Percentiles rank a stretch among this genome's conserved stretches.
Evolutionary conservation across 2,329 filamentous ascomycete genomes (phyloP).

Genomic region (Ophioceras dolichostomum): DNA sequence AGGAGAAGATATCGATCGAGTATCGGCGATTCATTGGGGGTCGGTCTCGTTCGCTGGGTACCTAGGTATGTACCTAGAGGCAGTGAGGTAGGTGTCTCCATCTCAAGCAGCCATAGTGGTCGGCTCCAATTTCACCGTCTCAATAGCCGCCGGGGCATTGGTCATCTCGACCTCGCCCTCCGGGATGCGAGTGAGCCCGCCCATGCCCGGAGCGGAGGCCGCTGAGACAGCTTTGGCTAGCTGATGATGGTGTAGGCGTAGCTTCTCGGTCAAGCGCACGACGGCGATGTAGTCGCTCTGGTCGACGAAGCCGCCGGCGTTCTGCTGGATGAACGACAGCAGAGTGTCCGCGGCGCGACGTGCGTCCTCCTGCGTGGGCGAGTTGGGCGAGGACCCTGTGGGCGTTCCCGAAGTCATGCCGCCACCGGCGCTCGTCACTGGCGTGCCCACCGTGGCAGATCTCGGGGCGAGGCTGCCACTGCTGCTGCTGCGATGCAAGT

Average conservation of each 20-base stretch:
- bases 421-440: conserved; percentile 14
- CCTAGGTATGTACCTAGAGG: too few relatives aligned
- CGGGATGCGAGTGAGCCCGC: conserved; percentile 41
- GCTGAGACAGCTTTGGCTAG: conserved; percentile 9
- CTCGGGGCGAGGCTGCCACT: conserved; percentile 26
- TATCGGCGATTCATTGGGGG: too few relatives aligned
- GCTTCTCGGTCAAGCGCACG: conserved; percentile 73
- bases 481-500: conserved; percentile 39
- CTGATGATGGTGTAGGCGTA: conserved; percentile 52
- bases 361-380: conserved; percentile 77
- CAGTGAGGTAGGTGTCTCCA: too few relatives aligned
- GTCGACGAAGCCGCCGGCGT: conserved; percentile 60
- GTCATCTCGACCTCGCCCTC: conserved; percentile 43
- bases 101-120: conserved; percentile 17
- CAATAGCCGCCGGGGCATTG: conserved; percentile 16
- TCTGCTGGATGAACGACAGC: conserved; percentile 68
- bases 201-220: conserved; percentile 22
- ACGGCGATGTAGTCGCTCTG: conserved; percentile 67
- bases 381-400: conserved; percentile 45
- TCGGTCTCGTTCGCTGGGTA: too few relatives aligned
- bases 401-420: conserved; percentile 19
- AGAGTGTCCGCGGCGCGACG: conserved; percentile 70
- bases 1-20: too few relatives aligned
- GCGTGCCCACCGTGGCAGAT: conserved; percentile 21
- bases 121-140: conserved; percentile 19